phyloP scores from a whole-genome alignment of 352 stramenopile genomes.

The Hyaloperonospora arabidopsidis region DNA sequence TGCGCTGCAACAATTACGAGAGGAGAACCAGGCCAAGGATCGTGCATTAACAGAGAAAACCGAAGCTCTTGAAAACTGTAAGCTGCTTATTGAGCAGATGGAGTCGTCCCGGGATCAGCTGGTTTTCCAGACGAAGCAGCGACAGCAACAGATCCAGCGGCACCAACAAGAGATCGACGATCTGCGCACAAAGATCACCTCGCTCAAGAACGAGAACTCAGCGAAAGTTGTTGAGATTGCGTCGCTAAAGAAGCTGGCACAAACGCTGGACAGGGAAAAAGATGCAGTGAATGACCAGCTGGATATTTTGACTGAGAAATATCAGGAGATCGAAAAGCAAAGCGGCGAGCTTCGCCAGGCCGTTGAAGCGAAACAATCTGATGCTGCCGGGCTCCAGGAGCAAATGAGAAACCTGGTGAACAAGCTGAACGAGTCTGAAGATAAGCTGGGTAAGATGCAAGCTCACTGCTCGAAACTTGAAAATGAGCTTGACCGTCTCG shows the following conservation, averaged over 20 bases:
- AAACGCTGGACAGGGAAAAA: constrained; percentile 64
- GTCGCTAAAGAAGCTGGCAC: constrained; percentile 60
- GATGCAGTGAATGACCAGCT: constrained; percentile 61
- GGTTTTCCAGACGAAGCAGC: constrained; percentile 69
- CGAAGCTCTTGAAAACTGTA: constrained; percentile 57
- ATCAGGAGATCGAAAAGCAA: constrained; percentile 49
- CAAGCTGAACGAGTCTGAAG: constrained; percentile 50
- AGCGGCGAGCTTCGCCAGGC: constrained; percentile 36
- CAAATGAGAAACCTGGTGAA: constrained; percentile 48
- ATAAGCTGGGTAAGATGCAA: constrained; percentile 37
- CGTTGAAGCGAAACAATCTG: constrained; percentile 26
- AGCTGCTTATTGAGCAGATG: constrained; percentile 75
- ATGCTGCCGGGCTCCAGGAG: constrained; percentile 43
- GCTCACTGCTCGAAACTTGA: constrained; percentile 38
- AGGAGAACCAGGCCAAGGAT: constrained; percentile 51
- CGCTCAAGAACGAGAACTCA: constrained; percentile 37
- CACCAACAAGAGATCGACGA: constrained; percentile 48
- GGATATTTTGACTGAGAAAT: constrained; percentile 64
- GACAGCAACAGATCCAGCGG: constrained; percentile 55
- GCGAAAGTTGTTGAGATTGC: constrained; percentile 41
- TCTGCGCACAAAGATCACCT: constrained; percentile 38
- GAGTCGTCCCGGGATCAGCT: constrained; percentile 74
- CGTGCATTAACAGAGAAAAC: constrained; percentile 54
- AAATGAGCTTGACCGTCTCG: constrained; percentile 42
- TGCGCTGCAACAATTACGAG: constrained; percentile 47